Evolutionary conservation across 495 filamentous ascomycete genomes (phyloP).

Genomic region (Chlorociboria aeruginascens): DNA sequence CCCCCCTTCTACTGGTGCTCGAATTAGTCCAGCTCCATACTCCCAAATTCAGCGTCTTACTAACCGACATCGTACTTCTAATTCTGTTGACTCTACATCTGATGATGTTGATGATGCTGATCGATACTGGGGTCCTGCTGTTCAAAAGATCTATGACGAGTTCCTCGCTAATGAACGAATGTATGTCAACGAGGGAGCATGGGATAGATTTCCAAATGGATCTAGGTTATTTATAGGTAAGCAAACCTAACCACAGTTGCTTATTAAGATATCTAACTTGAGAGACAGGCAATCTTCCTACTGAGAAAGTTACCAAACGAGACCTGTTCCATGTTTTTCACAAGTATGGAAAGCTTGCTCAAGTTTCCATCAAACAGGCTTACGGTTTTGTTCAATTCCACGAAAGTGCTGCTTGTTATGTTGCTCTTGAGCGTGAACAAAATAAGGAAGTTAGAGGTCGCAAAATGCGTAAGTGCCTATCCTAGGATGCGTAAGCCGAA

Average conservation of each 20-base stretch:
- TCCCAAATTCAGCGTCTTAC: constrained; percentile 6
- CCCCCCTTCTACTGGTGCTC: constrained; percentile 13
- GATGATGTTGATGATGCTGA: constrained; percentile 13
- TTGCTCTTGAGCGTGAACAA: constrained; percentile 66
- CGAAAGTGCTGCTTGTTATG: constrained; percentile 56
- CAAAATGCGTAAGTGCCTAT: constrained; percentile 70
- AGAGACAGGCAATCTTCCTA: constrained; percentile 73
- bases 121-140: constrained; percentile 42
- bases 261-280: constrained; percentile 1
- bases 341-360: constrained; percentile 75
- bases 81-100: constrained; percentile 1
- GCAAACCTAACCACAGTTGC: constrained; percentile 21
- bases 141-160: constrained; percentile 66
- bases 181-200: constrained; percentile 79
- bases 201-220: constrained; percentile 82
- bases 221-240: constrained; percentile 87
- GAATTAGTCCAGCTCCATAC: constrained; percentile 18
- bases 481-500: background rate
- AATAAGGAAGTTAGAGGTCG: constrained; percentile 66
- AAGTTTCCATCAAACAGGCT: constrained; percentile 92
- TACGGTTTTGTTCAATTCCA: constrained; percentile 97
- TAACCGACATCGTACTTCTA: constrained; percentile 9
- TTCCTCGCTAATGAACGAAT: constrained; percentile 69
- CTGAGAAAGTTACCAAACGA: constrained; percentile 84
- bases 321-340: constrained; percentile 88